Evolutionary conservation across 1,284 basidiomycete genomes (phyloP), one percentile per base, ranked within the genome.

Genomic region (Heterobasidion annosum): DNA sequence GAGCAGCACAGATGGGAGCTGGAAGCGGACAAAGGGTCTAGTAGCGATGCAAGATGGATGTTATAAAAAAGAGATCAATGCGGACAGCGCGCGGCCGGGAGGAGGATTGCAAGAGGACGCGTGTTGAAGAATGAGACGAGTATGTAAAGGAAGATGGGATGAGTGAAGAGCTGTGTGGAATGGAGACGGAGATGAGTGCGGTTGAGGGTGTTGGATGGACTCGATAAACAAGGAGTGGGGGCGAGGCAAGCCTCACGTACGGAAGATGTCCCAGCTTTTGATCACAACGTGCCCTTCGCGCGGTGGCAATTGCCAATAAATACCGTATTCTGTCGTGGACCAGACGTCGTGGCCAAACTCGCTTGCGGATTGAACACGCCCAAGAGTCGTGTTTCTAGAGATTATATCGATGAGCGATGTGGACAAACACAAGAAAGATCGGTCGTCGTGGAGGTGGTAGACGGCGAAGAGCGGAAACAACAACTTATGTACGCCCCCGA

Each of bases 261-360:
- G 65, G 65, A 73, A 71, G 72, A 69, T 73, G 72, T 77, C 77
- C 82, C 69, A 44, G 74, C 64, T 74, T 75, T 82, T 79, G 75
- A 81, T 78, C 67, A 75, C 82, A 86, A 86, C 83, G 85, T 86
- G 83, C 78, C 81, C 78, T 71, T 67, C 67, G 73, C 66, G 68
- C 70, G 74, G 73, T 74, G 67, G 68, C 68, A 70, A 67, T 66
- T 66, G 64, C 66, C 63, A 64, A 63, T 61, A 58, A 52, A 48
- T 53, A 57, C 57, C 46, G 53, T 40, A 52, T 35, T 35, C 49
- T 56, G 54, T 34, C 50, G 33, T 42, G 46, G 2, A 48, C 47
- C 34, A 32, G 35, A 10, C 18, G 18, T 32, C 32, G 18, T 34
- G 16, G 16, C 16, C 15, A 47, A n/a, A 18, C 13, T 44, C 35